Base-by-base conservation (phyloP, 495 filamentous ascomycete species). In the Cercophora sp. region DNA sequence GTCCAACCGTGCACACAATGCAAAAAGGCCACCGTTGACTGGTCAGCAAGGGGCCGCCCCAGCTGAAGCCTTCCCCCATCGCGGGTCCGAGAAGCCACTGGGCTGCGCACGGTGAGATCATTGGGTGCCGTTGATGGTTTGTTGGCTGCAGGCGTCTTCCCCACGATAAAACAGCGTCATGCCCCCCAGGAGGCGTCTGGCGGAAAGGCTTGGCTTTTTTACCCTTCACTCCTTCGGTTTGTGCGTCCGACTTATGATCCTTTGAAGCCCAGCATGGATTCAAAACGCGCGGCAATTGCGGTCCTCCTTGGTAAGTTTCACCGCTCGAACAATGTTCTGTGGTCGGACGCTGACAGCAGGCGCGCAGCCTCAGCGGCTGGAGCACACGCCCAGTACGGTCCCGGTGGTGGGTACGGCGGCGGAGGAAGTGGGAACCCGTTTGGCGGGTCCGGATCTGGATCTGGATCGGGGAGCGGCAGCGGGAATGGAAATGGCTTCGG, bases 381-480 rank as follows among this genome's bases (percentile, higher is more conserved):
- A n/a, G 52, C 18, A 19, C 45, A 48, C 5, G 50, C 50, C 16
- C 50, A 52, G 13, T 52, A 23, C n/a, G n/a, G n/a, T n/a, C n/a
- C n/a, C n/a, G n/a, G n/a, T 9, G 31, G 44, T 11, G 27, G 31
- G 16, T 13, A 19, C 9, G 10, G n/a, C 10, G 40, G 19, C 25
- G 58, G 48, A 3, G 29, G 40, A 27, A 22, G 22, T 43, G 40
- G 39, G 9, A 26, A n/a, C n/a, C n/a, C n/a, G n/a, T n/a, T n/a
- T n/a, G n/a, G n/a, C n/a, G n/a, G 40, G 20, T 22, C 40, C 24
- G 39, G 27, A 2, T 51, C 45, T 16, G 39, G 50, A 4, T 44
- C 42, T 3, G 55, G 52, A 2, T 56, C 53, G 16, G 58, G 54
- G 4, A 47, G 24, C 37, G 39, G 36, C 22, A n/a, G 15, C 32